These are phyloP conservation scores for Trichoderma erinaceum DNA, from an alignment of 495 filamentous ascomycete species.

Conservation along the genomic window DNA sequence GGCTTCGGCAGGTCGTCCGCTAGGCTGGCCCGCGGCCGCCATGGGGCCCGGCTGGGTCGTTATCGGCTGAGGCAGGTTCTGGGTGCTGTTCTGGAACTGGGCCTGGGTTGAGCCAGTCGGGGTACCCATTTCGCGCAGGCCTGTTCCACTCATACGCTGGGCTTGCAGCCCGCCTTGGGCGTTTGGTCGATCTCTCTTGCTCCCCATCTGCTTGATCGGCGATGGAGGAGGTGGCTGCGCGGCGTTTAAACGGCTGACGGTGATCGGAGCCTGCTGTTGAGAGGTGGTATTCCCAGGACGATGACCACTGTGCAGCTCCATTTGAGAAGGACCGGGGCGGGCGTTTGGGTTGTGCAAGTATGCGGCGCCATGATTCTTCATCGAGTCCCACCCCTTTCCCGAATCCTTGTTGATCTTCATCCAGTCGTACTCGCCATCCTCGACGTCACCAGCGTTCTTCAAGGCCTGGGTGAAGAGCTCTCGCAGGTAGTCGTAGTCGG, in stretches of 20 bases:
- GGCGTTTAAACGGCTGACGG: conserved; percentile 93
- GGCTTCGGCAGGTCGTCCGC: conserved; percentile 35
- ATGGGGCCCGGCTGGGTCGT: conserved; percentile 51
- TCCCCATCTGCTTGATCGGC: conserved; percentile 66
- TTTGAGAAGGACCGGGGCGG: conserved; percentile 66
- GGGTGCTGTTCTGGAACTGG: conserved; percentile 84
- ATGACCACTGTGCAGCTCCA: conserved; percentile 65
- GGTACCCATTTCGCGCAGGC: conserved; percentile 64
- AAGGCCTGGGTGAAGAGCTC: conserved; percentile 96
- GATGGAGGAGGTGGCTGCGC: conserved; percentile 85
- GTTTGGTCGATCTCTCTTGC: conserved; percentile 81
- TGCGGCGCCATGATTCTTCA: conserved; percentile 71
- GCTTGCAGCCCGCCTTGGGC: conserved; percentile 60
- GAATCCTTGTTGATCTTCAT: conserved; percentile 94
- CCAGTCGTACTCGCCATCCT: conserved; percentile 99
- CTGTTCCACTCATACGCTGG: conserved; percentile 69
- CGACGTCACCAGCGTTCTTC: conserved; percentile 87
- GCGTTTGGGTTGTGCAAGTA: conserved; percentile 70
- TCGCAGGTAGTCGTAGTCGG: conserved; percentile 96
- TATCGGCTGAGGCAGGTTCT: conserved; percentile 68
- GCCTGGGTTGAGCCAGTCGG: conserved; percentile 79
- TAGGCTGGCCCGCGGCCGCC: conserved; percentile 41
- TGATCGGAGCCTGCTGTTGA: conserved; percentile 58
- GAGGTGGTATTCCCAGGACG: conserved; percentile 51
- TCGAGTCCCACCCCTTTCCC: conserved; percentile 72